Conservation (phyloP, 1,139 yeast genomes). For the Diutina mesorugosa region DNA sequence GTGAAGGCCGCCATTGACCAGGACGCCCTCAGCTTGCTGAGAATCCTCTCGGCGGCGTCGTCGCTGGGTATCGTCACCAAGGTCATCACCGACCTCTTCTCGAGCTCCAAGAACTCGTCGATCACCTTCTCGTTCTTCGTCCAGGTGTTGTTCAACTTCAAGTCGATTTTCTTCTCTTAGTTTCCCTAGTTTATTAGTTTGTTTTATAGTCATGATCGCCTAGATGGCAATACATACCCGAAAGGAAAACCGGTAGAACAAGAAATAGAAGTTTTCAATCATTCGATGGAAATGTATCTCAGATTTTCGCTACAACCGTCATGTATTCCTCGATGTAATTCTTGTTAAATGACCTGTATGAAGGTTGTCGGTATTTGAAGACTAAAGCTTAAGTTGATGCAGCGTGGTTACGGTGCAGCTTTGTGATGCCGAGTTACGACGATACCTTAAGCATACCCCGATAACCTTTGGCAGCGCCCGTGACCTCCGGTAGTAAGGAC, state of each 20-base stretch:
- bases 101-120: background rate
- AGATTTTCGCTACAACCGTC: too few relatives aligned
- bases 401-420: too few relatives aligned
- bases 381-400: too few relatives aligned
- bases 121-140: slow-evolving; percentile 1
- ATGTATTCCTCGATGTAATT: too few relatives aligned
- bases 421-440: too few relatives aligned
- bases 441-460: too few relatives aligned
- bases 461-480: too few relatives aligned
- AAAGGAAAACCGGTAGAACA: background rate
- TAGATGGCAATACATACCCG: background rate
- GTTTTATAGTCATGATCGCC: background rate
- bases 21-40: background rate
- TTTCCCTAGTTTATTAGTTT: background rate
- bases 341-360: too few relatives aligned
- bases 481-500: too few relatives aligned
- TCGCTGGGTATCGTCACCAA: background rate
- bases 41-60: background rate
- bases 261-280: too few relatives aligned
- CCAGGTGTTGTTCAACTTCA: background rate
- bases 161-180: background rate
- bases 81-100: background rate
- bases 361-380: too few relatives aligned
- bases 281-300: too few relatives aligned
- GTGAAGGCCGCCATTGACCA: background rate